Conservation (phyloP, 495 filamentous ascomycete genomes). For the Xylaria curta region DNA sequence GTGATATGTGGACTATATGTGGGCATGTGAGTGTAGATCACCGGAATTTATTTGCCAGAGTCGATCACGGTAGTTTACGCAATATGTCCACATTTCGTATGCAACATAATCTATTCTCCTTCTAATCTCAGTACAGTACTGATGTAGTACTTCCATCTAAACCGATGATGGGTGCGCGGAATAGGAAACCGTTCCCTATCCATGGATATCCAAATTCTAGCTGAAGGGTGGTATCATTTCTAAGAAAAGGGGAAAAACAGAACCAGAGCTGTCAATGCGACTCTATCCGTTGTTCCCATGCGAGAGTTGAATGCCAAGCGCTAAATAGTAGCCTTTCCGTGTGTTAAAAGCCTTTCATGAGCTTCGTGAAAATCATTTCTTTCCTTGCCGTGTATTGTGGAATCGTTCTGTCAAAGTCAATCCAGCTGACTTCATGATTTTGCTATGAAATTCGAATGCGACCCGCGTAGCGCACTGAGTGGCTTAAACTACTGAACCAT, state of each 20-base stretch:
- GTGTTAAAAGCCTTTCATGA: neutral
- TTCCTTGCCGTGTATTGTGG: neutral
- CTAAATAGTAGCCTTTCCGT: neutral
- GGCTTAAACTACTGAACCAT: constrained; percentile 10
- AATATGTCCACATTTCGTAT: neutral
- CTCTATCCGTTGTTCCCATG: neutral
- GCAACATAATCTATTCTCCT: constrained; percentile 9
- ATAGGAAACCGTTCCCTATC: neutral
- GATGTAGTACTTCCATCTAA: neutral
- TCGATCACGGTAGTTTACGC: neutral
- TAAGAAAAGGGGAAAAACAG: neutral
- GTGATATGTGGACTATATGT: constrained; percentile 22
- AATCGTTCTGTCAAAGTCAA: neutral
- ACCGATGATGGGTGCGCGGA: neutral
- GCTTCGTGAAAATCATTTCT: constrained; percentile 9
- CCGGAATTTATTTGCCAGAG: neutral
- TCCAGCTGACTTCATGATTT: neutral
- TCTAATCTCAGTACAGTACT: constrained; percentile 6
- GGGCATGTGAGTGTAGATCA: neutral
- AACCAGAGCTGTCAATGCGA: neutral
- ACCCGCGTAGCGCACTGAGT: neutral
- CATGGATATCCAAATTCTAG: constrained; percentile 4
- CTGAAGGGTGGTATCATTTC: constrained; percentile 13
- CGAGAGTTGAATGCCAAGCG: neutral
- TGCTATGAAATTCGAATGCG: neutral